Conservation (phyloP, 2,329 filamentous ascomycete genomes). For the Hortaea sp. region DNA sequence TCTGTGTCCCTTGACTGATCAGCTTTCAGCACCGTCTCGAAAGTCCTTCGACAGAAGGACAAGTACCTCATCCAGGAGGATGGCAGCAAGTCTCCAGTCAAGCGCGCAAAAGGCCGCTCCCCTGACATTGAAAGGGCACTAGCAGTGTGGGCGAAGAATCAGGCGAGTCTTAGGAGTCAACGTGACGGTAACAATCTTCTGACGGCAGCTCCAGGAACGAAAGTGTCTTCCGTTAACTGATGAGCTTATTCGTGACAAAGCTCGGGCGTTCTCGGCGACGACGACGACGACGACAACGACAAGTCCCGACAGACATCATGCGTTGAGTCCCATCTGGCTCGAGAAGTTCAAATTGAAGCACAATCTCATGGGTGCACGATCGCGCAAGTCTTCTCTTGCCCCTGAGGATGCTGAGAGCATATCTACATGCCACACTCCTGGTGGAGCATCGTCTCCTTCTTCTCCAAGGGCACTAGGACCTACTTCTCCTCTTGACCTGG, state of each 20-base stretch:
- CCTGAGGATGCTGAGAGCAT: slow-evolving; percentile 61
- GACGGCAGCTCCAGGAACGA: slow-evolving; percentile 46
- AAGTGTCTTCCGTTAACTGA: slow-evolving; percentile 66
- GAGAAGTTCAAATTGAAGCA: slow-evolving; percentile 95
- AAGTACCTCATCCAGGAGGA: slow-evolving; percentile 81
- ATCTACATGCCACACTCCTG: slow-evolving; percentile 53
- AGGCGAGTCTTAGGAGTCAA: slow-evolving; percentile 10
- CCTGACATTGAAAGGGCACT: slow-evolving; percentile 89
- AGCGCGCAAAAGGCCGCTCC: slow-evolving; percentile 72
- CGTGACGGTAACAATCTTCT: slow-evolving; percentile 1
- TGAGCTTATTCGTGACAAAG: slow-evolving; percentile 75
- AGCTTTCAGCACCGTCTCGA: slow-evolving; percentile 79
- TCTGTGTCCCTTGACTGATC: no score
- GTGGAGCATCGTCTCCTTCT: slow-evolving; percentile 54
- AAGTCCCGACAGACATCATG: slow-evolving; percentile 60
- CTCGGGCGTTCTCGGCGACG: slow-evolving; percentile 58
- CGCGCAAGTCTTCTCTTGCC: slow-evolving; percentile 43
- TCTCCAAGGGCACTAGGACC: slow-evolving; percentile 59
- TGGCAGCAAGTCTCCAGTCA: slow-evolving; percentile 67
- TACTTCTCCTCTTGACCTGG: slow-evolving; percentile 56
- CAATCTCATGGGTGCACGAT: slow-evolving; percentile 46
- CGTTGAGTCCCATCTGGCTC: slow-evolving; percentile 69
- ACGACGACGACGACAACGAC: slow-evolving; percentile 43
- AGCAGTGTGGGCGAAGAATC: slow-evolving; percentile 73
- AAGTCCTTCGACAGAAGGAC: slow-evolving; percentile 88